phyloP scores from a whole-genome alignment of 2,329 filamentous ascomycete genomes.

The Ophiocordyceps camponoti-rufipedis region DNA sequence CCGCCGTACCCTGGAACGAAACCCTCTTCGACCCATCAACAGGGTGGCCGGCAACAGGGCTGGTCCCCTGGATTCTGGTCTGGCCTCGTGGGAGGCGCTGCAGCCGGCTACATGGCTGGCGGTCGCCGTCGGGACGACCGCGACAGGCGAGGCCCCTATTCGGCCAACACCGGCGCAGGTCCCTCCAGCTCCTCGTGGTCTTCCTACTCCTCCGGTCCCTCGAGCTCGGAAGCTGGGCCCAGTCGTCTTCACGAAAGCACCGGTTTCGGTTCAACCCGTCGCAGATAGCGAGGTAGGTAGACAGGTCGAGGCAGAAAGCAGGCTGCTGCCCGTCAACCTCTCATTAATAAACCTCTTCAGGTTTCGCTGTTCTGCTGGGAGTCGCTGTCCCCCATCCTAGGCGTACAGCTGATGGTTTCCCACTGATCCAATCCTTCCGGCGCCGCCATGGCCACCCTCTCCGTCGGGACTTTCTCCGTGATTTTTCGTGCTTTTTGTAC shows the following conservation, averaged over 20 bases:
- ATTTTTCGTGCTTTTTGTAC: constrained; percentile 7
- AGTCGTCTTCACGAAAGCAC: constrained; percentile 46
- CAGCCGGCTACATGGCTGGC: constrained; percentile 47
- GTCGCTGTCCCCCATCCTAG: background rate
- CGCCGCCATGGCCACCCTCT: constrained; percentile 1
- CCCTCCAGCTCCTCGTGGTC: constrained; percentile 4
- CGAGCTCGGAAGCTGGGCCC: constrained; percentile 12
- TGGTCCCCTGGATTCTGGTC: constrained; percentile 65
- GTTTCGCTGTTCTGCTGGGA: background rate
- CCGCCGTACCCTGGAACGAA: constrained; percentile 25
- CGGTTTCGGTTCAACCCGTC: constrained; percentile 52
- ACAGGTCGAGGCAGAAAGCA: no score
- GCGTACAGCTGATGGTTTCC: background rate
- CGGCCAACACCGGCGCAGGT: constrained; percentile 10
- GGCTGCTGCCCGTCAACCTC: background rate
- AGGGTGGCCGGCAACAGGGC: constrained; percentile 21
- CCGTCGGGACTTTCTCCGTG: background rate
- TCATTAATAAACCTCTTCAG: background rate
- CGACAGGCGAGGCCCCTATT: constrained; percentile 12
- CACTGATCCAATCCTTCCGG: constrained; percentile 6
- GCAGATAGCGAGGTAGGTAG: constrained; percentile 24
- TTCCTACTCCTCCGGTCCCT: constrained; percentile 12
- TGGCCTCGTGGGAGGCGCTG: constrained; percentile 48
- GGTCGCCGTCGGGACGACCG: constrained; percentile 20
- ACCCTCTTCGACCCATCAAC: constrained; percentile 9